Evolutionary conservation across 1,139 yeast species (phyloP), one percentile per base, ranked within the genome.

Genomic region (Torulaspora pretoriensis): DNA sequence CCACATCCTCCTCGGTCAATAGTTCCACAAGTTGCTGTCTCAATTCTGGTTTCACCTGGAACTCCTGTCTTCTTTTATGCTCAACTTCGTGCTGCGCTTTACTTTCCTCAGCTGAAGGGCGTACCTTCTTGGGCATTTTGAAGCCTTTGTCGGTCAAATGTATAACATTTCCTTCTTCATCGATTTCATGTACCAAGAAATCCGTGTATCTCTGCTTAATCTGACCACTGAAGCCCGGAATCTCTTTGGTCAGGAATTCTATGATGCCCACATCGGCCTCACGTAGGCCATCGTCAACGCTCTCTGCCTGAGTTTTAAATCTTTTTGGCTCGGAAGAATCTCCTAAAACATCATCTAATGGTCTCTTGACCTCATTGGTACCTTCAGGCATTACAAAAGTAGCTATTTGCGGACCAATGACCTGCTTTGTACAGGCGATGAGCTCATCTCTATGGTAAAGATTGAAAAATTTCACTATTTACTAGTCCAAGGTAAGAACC

Each of bases 191-290:
- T 35, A 92, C 98, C 61, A 88, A 74, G 63, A 94, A 94, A 64
- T 92, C 98, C n/a, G 96, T 82, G 67, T 89, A 89, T 51, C 96
- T 73, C 59, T 86, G 95, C 64, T 92, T 92, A 55, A 92, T 73
- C 10, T 77, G 74, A 2, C 97, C 98, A 22, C 65, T 65, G 53
- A 92, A 88, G 2, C 96, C 95, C 2, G 74, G 68, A 8, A 72
- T 63, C 10, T 68, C 71, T 4, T 72, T 61, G 39, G 81, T 79
- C 31, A 88, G 68, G 57, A 71, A 89, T 46, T 78, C 77, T 1
- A 88, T 80, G 51, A 92, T 90, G 5, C 97, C 97, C 8, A 90
- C 98, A 64, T 86, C 94, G 5, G 56, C 43, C 63, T 87, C 97
- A 34, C 56, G 59, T 25, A 67, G 55, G 8, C 68, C 60, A 24